Base-by-base conservation (phyloP, 1,139 yeast genomes). In the Citeromyces hawaiiensis region DNA sequence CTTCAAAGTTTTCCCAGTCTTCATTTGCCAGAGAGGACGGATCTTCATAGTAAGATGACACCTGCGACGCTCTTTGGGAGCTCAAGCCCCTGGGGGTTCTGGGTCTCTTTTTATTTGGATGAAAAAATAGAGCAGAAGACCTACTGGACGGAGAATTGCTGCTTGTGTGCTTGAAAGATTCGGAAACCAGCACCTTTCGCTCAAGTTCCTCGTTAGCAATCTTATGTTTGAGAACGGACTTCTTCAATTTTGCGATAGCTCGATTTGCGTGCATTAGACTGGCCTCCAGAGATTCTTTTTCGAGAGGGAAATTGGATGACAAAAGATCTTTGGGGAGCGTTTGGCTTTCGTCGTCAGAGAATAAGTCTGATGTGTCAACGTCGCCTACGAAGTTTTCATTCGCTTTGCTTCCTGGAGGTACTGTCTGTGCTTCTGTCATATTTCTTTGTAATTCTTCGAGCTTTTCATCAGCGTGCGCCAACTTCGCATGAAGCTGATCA, bases 181-280 rank as follows among this genome's bases (percentile, higher is more conserved):
- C 27, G 11, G 27, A 23, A 7, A 9, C 35, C 8, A 31, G 18
- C 8, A 43, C 13, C 36, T 43, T 43, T 19, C 39, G 41, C 23
- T 47, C 48, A 18, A 54, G 46, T 4, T 52, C 56, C 2, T 56
- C 59, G 35, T 51, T 52, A 10, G 48, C 53, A 25, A 51, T 47
- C 48, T 66, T 69, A 21, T 60, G 47, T 51, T 70, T 74, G 45
- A 70, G 52, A 13, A 74, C 56, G 4, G 66, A 67, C 11, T 68
- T 57, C 53, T 79, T 68, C 45, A 78, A 63, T 48, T 70, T 73
- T 10, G 72, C 60, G 41, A 77, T 74, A 0, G 75, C 70, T 44
- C 70, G 66, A 49, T 79, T 77, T 4, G 91, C 82, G 55, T 73
- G 83, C 21, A 66, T 66, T 48, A 85, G 63, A 11, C 83, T 77